Evolutionary conservation across 2,329 filamentous ascomycete species (phyloP).

Genomic region (Mycosphaerelloides madeirae): DNA sequence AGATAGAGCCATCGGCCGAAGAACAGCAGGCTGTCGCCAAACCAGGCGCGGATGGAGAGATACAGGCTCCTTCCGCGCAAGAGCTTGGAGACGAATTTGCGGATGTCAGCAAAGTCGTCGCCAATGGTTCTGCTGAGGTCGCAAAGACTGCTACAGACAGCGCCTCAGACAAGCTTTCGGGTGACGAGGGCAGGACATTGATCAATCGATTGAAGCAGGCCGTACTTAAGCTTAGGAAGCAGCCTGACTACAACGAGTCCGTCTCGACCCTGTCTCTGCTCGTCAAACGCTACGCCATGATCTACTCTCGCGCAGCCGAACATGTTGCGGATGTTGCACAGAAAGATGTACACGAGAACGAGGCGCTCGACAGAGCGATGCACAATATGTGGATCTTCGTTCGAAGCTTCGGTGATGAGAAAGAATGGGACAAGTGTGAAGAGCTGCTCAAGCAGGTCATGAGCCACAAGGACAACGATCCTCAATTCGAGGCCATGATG

Average conservation of each 20-base stretch:
- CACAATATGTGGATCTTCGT: conserved; percentile 77
- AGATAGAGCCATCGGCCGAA: conserved; percentile 63
- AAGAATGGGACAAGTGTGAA: conserved; percentile 73
- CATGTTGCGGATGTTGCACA: conserved; percentile 63
- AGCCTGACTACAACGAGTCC: conserved; percentile 78
- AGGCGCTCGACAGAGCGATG: conserved; percentile 68
- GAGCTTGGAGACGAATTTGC: conserved; percentile 53
- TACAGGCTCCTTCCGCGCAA: conserved; percentile 51
- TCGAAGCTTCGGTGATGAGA: conserved; percentile 68
- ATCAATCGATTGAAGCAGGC: conserved; percentile 71
- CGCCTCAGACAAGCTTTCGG: conserved; percentile 65
- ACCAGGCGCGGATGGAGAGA: conserved; percentile 46
- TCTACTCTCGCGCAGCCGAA: conserved; percentile 69
- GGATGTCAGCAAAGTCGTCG: conserved; percentile 44
- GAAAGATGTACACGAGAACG: conserved; percentile 68
- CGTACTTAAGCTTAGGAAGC: conserved; percentile 67
- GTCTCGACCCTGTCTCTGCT: conserved; percentile 73
- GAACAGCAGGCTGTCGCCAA: conserved; percentile 54
- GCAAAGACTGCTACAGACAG: conserved; percentile 62
- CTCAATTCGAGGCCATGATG: conserved; percentile 75
- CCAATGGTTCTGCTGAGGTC: conserved; percentile 43
- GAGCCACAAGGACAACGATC: conserved; percentile 69
- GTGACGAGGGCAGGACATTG: conserved; percentile 68
- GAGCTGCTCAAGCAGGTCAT: conserved; percentile 64
- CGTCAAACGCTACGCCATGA: conserved; percentile 69